Conservation (phyloP, 2,329 filamentous ascomycete genomes). For the Fusarium decemcellulare region DNA sequence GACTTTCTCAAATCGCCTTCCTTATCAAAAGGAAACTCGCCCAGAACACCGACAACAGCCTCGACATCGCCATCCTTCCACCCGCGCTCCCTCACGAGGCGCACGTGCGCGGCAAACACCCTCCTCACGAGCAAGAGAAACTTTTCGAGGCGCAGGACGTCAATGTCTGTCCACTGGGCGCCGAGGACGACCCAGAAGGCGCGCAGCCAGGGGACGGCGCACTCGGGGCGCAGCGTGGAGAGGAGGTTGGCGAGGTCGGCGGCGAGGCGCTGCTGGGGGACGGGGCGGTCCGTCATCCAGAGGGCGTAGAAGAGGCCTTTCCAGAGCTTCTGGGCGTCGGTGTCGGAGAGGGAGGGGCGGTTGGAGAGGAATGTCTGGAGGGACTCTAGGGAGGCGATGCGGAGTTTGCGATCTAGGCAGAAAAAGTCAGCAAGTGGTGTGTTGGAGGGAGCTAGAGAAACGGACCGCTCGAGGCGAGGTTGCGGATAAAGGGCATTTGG, state of each 20-base stretch:
- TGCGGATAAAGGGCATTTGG: conserved; percentile 82
- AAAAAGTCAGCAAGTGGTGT: neutral
- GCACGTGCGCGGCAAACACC: conserved; percentile 81
- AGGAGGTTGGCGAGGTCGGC: conserved; percentile 79
- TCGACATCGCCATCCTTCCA: conserved; percentile 50
- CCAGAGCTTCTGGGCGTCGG: conserved; percentile 91
- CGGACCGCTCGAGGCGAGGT: conserved; percentile 87
- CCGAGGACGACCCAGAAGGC: conserved; percentile 81
- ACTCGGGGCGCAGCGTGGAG: conserved; percentile 66
- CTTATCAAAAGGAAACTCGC: conserved; percentile 52
- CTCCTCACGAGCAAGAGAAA: conserved; percentile 88
- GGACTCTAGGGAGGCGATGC: conserved; percentile 82
- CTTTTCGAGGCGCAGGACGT: conserved; percentile 89
- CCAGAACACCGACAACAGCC: conserved; percentile 47
- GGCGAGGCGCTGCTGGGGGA: conserved; percentile 89
- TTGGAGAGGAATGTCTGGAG: conserved; percentile 83
- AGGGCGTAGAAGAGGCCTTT: conserved; percentile 94
- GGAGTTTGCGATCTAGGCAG: conserved; percentile 78
- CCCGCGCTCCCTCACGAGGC: conserved; percentile 55
- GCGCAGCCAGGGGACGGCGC: conserved; percentile 65
- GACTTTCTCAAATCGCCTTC: conserved; percentile 68
- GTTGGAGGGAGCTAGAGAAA: conserved; percentile 31
- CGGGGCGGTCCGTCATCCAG: conserved; percentile 93
- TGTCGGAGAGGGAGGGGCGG: conserved; percentile 69
- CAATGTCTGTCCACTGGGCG: conserved; percentile 80